Conservation (phyloP, 225 moss, liverwort and hornwort species). For the Anthoceros angustus region DNA sequence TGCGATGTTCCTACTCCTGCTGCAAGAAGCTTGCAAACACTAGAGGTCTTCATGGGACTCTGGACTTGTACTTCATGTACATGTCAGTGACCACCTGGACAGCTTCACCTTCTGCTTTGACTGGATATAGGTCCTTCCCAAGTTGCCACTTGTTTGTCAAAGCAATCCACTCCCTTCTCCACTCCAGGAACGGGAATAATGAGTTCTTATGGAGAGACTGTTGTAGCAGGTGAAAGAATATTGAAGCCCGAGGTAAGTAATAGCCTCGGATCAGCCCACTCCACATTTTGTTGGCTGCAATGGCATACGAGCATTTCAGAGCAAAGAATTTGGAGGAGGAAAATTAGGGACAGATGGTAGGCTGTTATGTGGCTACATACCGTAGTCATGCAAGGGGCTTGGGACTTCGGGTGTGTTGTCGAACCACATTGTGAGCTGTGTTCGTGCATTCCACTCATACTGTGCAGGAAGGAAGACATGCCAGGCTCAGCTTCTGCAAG, state of each 20-base stretch:
- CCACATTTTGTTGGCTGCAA: conserved; percentile 90
- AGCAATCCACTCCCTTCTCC: conserved; percentile 68
- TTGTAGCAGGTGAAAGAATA: conserved; percentile 44
- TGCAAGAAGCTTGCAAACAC: too few relatives aligned
- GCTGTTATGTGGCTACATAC: conserved; percentile 13
- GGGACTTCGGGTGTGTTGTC: conserved; percentile 72
- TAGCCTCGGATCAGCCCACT: conserved; percentile 72
- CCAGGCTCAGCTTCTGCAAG: neutral
- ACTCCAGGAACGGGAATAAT: conserved; percentile 48
- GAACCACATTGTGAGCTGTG: conserved; percentile 95
- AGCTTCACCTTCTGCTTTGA: conserved; percentile 30
- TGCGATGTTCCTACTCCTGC: too few relatives aligned
- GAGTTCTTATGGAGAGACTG: conserved; percentile 39
- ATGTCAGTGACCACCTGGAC: conserved; percentile 24
- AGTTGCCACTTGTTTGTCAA: conserved; percentile 65
- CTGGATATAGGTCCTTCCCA: conserved; percentile 39
- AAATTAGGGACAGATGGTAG: neutral
- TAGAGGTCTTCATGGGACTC: neutral
- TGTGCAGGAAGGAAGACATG: conserved; percentile 16
- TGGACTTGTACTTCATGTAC: conserved; percentile 24
- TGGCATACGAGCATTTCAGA: neutral
- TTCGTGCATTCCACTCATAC: conserved; percentile 97
- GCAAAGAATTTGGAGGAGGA: neutral
- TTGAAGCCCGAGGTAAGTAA: conserved; percentile 58
- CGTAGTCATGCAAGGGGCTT: conserved; percentile 80